Conservation (phyloP, 371 early-diverging fungal species). For the Lichtheimia ornata region DNA sequence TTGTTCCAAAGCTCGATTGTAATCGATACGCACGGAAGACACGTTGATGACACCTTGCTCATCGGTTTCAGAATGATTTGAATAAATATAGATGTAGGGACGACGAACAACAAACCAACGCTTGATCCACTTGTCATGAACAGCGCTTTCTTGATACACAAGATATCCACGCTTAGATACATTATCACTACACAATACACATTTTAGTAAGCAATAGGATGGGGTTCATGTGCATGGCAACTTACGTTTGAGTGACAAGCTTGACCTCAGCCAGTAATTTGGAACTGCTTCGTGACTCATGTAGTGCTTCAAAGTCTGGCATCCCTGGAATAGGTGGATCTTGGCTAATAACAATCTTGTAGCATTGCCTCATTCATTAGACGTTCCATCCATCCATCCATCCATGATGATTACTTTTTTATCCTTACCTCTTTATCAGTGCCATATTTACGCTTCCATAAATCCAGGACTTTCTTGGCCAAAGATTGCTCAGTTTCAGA, state of each 20-base stretch:
- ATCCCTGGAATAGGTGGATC: constrained; percentile 38
- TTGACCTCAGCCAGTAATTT: constrained; percentile 64
- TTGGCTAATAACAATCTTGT: constrained; percentile 54
- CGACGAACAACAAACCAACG: constrained; percentile 85
- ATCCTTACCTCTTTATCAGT: constrained; percentile 50
- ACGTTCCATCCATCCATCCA: too few relatives aligned
- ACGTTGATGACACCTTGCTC: constrained; percentile 79
- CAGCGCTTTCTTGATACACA: constrained; percentile 61
- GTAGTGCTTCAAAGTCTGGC: constrained; percentile 27
- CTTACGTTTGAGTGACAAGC: constrained; percentile 60
- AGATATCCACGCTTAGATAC: constrained; percentile 67
- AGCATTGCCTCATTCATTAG: not conserved
- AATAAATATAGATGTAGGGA: constrained; percentile 83
- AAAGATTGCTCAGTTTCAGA: constrained; percentile 23
- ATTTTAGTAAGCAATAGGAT: not conserved
- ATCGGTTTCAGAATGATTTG: constrained; percentile 62
- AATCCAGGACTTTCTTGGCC: constrained; percentile 35
- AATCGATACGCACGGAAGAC: constrained; percentile 69
- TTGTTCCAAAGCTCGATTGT: constrained; percentile 66
- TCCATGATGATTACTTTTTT: too few relatives aligned
- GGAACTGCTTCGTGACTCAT: constrained; percentile 23
- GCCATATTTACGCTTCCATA: constrained; percentile 54
- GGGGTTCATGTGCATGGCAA: not conserved
- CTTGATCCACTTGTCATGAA: constrained; percentile 72
- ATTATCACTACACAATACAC: constrained; percentile 43